These are phyloP conservation scores for Fusarium pseudoanthophilum DNA, from an alignment of 2,329 filamentous ascomycete species.

Conservation along the genomic window DNA sequence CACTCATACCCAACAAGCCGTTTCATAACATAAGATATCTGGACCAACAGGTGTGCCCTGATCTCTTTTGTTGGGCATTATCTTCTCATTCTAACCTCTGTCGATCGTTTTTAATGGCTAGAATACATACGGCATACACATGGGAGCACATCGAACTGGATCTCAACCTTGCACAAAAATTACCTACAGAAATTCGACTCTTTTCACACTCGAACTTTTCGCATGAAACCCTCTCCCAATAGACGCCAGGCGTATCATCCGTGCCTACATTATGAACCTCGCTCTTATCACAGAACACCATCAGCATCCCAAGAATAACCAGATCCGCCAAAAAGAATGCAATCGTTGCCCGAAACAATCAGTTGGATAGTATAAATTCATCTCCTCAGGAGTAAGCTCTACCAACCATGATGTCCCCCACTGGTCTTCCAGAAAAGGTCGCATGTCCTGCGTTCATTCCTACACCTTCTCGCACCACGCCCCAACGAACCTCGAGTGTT, in stretches of 20 bases:
- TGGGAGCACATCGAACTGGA: neutral
- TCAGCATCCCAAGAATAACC: neutral
- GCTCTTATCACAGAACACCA: slow-evolving; percentile 5
- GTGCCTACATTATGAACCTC: slow-evolving; percentile 5
- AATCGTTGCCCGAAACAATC: neutral
- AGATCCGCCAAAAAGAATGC: neutral
- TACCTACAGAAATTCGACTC: slow-evolving; percentile 1
- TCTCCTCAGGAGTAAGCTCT: slow-evolving; percentile 40
- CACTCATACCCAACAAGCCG: neutral
- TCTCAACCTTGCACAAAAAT: neutral
- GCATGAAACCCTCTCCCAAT: slow-evolving; percentile 2
- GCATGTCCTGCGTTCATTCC: slow-evolving; percentile 56
- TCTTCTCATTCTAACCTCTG: neutral
- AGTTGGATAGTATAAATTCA: neutral
- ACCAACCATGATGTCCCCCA: slow-evolving; percentile 43
- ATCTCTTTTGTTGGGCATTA: neutral
- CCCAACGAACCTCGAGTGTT: slow-evolving; percentile 56
- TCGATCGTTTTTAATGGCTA: neutral
- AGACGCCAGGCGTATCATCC: slow-evolving; percentile 37
- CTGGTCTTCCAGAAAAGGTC: slow-evolving; percentile 54
- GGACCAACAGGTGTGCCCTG: neutral
- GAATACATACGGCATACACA: neutral
- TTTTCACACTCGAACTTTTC: slow-evolving; percentile 27
- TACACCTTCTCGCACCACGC: slow-evolving; percentile 55
- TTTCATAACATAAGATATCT: neutral